Percentiles rank a stretch among this genome's conserved stretches.
Evolutionary conservation across 768 basidiomycete species (phyloP).

Genomic region (Podaxis mareebaensis): DNA sequence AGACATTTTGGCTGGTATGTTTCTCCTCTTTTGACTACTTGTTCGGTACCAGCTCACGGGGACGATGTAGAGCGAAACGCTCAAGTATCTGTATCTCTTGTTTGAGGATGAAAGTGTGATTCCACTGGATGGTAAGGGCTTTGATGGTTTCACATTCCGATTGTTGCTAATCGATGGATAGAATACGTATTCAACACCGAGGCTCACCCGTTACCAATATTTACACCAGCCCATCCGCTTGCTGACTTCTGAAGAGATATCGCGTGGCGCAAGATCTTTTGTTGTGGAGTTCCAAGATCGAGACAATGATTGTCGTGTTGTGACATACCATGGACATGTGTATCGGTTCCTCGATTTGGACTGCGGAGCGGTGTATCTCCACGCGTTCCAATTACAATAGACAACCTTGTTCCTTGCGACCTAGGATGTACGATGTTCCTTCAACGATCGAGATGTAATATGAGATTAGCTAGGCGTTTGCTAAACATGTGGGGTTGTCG

Average conservation of each 20-base stretch:
- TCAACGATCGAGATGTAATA: no score
- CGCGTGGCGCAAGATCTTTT: background rate
- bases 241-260: constrained; percentile 10
- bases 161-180: constrained; percentile 24
- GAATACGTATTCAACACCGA: constrained; percentile 94
- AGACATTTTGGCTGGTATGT: constrained; percentile 68
- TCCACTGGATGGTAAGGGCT: constrained; percentile 69
- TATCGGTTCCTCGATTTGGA: background rate
- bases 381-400: background rate
- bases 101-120: constrained; percentile 78
- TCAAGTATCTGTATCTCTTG: constrained; percentile 90
- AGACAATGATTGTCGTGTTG: background rate
- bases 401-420: background rate
- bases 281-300: background rate
- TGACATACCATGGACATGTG: no score
- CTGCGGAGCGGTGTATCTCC: background rate
- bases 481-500: no score
- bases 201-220: constrained; percentile 44
- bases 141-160: background rate
- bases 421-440: background rate
- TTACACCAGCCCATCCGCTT: constrained; percentile 26
- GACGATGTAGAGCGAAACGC: constrained; percentile 70
- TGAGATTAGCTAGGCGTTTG: no score
- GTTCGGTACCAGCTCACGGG: background rate
- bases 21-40: background rate